Evolutionary conservation across 306 rosid species (phyloP).

Genomic region (Lathyrus tuberosus): DNA sequence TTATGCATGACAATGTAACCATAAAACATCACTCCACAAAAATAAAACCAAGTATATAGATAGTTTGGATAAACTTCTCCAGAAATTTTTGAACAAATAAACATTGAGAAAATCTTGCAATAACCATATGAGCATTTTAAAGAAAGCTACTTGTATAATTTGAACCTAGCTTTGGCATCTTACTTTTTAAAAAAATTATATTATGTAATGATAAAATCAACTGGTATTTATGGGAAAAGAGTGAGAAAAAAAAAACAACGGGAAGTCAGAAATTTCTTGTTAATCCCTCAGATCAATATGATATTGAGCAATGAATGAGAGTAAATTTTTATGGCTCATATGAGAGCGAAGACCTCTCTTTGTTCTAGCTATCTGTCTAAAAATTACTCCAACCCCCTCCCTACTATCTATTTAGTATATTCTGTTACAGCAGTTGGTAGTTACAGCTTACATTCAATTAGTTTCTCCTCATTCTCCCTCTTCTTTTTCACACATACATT

Average conservation of each 20-base stretch:
- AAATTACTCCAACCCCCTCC: not conserved
- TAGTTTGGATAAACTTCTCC: constrained; percentile 7
- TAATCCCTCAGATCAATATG: not conserved
- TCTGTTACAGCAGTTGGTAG: not conserved
- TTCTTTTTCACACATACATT: not conserved
- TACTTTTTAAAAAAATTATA: not conserved
- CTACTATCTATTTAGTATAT: not conserved
- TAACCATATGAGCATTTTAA: constrained; percentile 6
- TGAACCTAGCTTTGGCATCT: constrained; percentile 12
- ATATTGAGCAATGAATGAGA: constrained; percentile 1
- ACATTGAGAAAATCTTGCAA: not conserved
- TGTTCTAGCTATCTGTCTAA: not conserved
- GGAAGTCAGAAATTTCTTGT: not conserved
- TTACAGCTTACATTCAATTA: not conserved
- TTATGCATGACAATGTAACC: not conserved
- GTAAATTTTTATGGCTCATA: not conserved
- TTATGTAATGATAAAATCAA: not conserved
- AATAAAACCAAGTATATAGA: not conserved
- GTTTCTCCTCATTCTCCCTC: not conserved
- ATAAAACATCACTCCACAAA: constrained; percentile 30
- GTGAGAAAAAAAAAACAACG: not conserved
- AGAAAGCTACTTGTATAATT: not conserved
- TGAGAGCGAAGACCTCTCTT: not conserved
- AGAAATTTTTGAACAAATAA: not conserved
- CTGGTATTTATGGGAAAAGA: not conserved